Conservation (phyloP, 2,329 filamentous ascomycete genomes). For the Cercospora zeina region DNA sequence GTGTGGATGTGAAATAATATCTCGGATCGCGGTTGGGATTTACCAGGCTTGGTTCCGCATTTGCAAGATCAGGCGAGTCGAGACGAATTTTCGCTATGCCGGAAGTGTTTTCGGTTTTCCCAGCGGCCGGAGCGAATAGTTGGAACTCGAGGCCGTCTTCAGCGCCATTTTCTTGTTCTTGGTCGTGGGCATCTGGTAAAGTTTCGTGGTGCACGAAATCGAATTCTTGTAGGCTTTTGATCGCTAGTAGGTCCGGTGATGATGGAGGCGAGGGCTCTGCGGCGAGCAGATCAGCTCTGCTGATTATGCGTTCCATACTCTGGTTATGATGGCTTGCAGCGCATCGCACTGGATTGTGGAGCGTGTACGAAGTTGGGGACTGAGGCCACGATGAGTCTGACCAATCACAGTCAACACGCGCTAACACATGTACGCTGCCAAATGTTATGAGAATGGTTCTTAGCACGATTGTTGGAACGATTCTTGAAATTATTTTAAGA, state of each 20-base stretch:
- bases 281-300: constrained; percentile 26
- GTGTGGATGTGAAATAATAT: constrained; percentile 28
- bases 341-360: too few relatives aligned
- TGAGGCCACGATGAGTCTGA: not conserved
- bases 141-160: constrained; percentile 28
- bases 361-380: not conserved
- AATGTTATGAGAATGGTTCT: not conserved
- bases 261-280: constrained; percentile 20
- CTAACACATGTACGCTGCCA: not conserved
- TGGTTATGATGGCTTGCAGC: not conserved
- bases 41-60: constrained; percentile 26
- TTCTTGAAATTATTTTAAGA: too few relatives aligned
- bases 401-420: not conserved
- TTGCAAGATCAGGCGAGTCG: constrained; percentile 25
- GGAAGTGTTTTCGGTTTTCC: not conserved
- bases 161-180: not conserved
- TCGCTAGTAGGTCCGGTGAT: constrained; percentile 18
- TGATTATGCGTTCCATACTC: constrained; percentile 28
- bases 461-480: not conserved
- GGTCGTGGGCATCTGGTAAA: not conserved
- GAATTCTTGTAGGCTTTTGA: constrained; percentile 20
- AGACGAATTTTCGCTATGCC: constrained; percentile 30
- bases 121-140: constrained; percentile 27
- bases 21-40: constrained; percentile 17
- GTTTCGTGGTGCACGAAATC: constrained; percentile 25